A percentile compares a stretch with the other conserved stretches of the same genome.
phyloP scores from a whole-genome alignment of 495 filamentous ascomycete species.

The Aspergillus sclerotioniger region DNA sequence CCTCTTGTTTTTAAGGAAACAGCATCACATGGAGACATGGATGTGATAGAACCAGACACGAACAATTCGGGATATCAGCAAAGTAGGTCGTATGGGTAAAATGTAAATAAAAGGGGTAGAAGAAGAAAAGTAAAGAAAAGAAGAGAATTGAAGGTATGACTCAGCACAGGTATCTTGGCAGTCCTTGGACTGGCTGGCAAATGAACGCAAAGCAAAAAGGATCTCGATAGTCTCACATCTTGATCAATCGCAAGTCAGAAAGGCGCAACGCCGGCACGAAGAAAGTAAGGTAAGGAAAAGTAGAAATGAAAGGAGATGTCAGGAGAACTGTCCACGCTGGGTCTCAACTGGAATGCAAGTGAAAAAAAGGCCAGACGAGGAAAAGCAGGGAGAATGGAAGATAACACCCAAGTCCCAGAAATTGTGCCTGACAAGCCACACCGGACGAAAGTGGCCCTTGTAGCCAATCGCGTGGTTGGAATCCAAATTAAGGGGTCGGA shows the following conservation, averaged over 20 bases:
- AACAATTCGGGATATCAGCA: conserved; percentile 19
- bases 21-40: conserved; percentile 13
- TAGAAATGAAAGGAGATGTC: conserved; percentile 8
- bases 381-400: conserved; percentile 10
- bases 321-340: conserved; percentile 8
- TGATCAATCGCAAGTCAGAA: conserved; percentile 11
- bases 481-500: conserved; percentile 6
- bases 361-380: conserved; percentile 9
- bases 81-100: conserved; percentile 12
- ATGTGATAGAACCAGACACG: conserved; percentile 14
- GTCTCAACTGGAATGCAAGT: conserved; percentile 13
- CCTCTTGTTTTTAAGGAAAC: conserved; percentile 12
- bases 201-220: conserved; percentile 20
- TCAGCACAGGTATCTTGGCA: conserved; percentile 43
- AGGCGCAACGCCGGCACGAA: background rate
- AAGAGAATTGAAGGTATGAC: conserved; percentile 19
- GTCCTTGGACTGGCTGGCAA: conserved; percentile 32
- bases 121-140: conserved; percentile 17
- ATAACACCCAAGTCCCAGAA: conserved; percentile 20
- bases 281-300: conserved; percentile 11
- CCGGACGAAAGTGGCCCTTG: conserved; percentile 3
- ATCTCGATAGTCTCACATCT: conserved; percentile 16
- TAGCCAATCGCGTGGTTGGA: conserved; percentile 2
- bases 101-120: conserved; percentile 8
- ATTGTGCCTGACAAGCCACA: conserved; percentile 15